Percentiles rank a stretch among this genome's conserved stretches.
These are phyloP conservation scores for Hevea brasiliensis DNA, from an alignment of 345 rosid genomes.

Conservation along the genomic window DNA sequence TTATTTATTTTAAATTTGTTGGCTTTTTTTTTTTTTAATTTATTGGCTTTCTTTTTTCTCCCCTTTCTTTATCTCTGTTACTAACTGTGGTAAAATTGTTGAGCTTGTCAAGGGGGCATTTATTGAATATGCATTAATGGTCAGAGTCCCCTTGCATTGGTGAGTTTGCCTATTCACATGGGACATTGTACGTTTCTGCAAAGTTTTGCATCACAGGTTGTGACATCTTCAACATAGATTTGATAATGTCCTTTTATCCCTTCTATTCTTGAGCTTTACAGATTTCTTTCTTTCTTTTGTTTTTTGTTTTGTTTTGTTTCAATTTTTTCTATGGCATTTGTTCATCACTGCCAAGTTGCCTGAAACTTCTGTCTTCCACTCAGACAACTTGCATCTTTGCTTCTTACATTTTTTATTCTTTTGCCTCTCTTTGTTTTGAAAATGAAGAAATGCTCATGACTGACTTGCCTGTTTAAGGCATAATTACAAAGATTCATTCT, in stretches of 20 bases:
- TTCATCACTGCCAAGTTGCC: too few relatives aligned
- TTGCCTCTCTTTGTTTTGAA: too few relatives aligned
- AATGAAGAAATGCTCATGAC: too few relatives aligned
- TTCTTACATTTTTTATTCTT: too few relatives aligned
- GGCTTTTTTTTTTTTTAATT: background rate
- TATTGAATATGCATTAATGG: conserved; percentile 15
- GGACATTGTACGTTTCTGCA: conserved; percentile 25
- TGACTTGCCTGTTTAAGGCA: too few relatives aligned
- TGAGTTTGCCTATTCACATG: conserved; percentile 26
- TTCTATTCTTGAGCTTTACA: background rate
- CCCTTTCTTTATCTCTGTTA: background rate
- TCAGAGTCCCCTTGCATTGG: background rate
- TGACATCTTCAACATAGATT: conserved; percentile 21
- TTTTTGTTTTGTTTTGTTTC: too few relatives aligned
- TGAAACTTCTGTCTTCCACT: too few relatives aligned
- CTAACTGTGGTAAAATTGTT: conserved; percentile 9
- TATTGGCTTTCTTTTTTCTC: background rate
- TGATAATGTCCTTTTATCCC: conserved; percentile 13
- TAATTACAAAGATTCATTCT: too few relatives aligned
- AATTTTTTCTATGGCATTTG: too few relatives aligned
- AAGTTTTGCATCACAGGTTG: conserved; percentile 10
- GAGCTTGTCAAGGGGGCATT: conserved; percentile 25
- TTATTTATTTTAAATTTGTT: background rate
- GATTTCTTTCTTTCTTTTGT: too few relatives aligned
- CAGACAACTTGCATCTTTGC: too few relatives aligned